Base-by-base conservation (phyloP, 352 stramenopile species). In the Phytophthora cactorum region DNA sequence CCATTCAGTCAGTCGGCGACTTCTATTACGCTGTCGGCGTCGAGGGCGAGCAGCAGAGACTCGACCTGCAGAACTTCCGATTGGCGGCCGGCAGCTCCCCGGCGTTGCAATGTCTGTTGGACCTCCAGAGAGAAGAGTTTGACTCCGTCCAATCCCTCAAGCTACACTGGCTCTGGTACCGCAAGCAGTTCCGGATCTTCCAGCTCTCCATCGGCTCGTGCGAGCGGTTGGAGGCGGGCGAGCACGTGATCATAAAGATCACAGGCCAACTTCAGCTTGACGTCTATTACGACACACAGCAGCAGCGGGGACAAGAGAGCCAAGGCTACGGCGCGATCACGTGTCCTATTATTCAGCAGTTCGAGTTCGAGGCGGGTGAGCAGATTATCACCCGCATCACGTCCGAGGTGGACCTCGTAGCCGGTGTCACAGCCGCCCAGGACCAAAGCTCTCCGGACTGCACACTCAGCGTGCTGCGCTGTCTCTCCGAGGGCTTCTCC, bases 401-500 rank as follows among this genome's bases (percentile, higher is more conserved):
- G 0, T 83, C 72, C 5, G 80, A 88, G 39, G 73, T 86, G 43
- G 78, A 88, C 55, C 72, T 82, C 51, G 38, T 86, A 0, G 59
- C 61, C 4, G 79, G 72, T 4, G 43, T 74, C 9, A 44, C 38
- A 45, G 65, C 60, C 9, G 60, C 46, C 1, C 44, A 77, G 49
- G 54, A 59, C 44, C 47, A 70, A n/a, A 72, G 56, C 43, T 52
- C 41, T 9, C 63, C 68, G 3, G 52, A 77, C 28, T 63, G 52
- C 55, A 77, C 52, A 36, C 63, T 79, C 7, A 67, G 49, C 25
- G 56, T 74, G 9, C 49, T 79, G n/a, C 56, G 46, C 25, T 64
- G 28, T 43, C 50, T 74, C 38, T 61, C 59, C 25, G 57, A 75
- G 22, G 52, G 52, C 4, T 77, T 77, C 15, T 36, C 39, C 29